phyloP scores from a whole-genome alignment of 2,329 filamentous ascomycete species.

The Juglanconis sp. region DNA sequence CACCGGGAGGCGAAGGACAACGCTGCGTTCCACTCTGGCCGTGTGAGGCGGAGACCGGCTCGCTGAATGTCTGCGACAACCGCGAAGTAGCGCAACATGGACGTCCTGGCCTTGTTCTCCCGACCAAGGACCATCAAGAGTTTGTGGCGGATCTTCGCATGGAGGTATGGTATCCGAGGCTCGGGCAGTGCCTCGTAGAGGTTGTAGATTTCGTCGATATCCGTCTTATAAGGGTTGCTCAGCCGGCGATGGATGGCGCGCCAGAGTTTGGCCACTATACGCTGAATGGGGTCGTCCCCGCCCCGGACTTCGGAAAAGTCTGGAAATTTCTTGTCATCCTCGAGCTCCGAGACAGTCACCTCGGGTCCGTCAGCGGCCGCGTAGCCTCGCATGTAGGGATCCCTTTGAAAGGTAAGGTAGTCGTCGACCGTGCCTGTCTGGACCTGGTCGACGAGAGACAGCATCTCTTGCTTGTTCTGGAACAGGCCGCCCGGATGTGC shows the following conservation, averaged over 20 bases:
- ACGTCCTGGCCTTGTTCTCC: constrained; percentile 52
- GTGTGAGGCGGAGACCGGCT: constrained; percentile 65
- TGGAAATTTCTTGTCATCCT: constrained; percentile 47
- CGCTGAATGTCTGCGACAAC: constrained; percentile 80
- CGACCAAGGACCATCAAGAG: constrained; percentile 68
- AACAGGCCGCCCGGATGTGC: neutral
- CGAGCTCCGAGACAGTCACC: constrained; percentile 47
- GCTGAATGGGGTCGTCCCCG: constrained; percentile 32
- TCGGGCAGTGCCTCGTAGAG: constrained; percentile 50
- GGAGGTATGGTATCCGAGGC: constrained; percentile 49
- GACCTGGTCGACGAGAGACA: constrained; percentile 51
- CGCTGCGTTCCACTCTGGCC: constrained; percentile 77
- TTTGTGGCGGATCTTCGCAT: constrained; percentile 52
- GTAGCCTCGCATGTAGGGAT: constrained; percentile 54
- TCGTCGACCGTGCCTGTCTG: constrained; percentile 48
- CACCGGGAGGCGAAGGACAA: constrained; percentile 76
- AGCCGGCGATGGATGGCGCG: constrained; percentile 38
- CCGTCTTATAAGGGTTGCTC: constrained; percentile 36
- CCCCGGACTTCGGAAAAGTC: constrained; percentile 37
- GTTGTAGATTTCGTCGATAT: constrained; percentile 45
- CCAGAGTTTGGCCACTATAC: constrained; percentile 37
- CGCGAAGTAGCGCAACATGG: constrained; percentile 79
- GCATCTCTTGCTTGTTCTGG: constrained; percentile 41
- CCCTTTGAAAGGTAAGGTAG: constrained; percentile 48
- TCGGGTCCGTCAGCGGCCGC: constrained; percentile 48